phyloP scores from a whole-genome alignment of 2,329 filamentous ascomycete species.

The Mycocentrospora acerina region DNA sequence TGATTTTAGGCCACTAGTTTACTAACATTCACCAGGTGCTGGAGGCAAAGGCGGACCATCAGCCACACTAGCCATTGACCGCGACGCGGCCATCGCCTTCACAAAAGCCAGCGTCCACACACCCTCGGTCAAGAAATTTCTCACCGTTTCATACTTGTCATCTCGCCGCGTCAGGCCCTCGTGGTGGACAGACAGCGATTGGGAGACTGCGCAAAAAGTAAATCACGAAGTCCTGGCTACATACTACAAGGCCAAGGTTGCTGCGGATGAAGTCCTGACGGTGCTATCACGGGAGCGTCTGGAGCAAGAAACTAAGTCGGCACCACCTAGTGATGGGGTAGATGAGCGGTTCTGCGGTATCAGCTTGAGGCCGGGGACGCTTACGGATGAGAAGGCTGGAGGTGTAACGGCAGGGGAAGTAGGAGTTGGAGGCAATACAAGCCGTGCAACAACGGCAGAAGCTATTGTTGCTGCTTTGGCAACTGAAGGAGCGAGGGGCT shows the following conservation, averaged over 20 bases:
- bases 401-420: constrained; percentile 54
- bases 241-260: constrained; percentile 57
- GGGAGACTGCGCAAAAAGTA: constrained; percentile 47
- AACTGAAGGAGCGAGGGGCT: constrained; percentile 51
- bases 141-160: constrained; percentile 57
- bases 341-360: constrained; percentile 50
- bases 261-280: constrained; percentile 58
- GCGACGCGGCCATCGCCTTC: constrained; percentile 57
- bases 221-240: constrained; percentile 53
- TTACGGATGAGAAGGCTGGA: constrained; percentile 52
- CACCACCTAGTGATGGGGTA: constrained; percentile 20
- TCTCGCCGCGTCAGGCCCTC: constrained; percentile 50
- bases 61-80: constrained; percentile 56
- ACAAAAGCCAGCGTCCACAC: constrained; percentile 51
- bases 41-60: constrained; percentile 56
- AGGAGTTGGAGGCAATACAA: constrained; percentile 44
- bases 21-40: constrained; percentile 46
- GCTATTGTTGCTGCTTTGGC: constrained; percentile 53
- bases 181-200: constrained; percentile 55
- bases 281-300: constrained; percentile 41
- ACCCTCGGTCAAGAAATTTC: constrained; percentile 53
- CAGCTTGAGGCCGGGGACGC: constrained; percentile 52
- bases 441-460: constrained; percentile 54
- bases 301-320: constrained; percentile 21
- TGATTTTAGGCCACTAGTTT: constrained; percentile 1